phyloP scores from a whole-genome alignment of 2,329 filamentous ascomycete genomes.

The Neofusicoccum kwambonambiense region DNA sequence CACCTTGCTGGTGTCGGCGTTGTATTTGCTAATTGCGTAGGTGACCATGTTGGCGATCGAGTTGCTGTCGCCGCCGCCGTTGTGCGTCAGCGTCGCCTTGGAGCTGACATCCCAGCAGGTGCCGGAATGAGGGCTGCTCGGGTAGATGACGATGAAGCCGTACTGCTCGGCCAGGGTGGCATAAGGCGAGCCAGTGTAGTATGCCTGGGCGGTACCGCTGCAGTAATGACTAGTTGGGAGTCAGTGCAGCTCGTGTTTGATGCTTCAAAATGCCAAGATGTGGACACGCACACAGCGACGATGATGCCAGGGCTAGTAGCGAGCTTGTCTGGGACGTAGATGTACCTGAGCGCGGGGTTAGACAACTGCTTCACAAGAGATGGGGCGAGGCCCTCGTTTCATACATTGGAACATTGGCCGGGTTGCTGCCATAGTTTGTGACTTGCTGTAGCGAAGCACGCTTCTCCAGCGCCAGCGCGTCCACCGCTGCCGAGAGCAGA shows the following conservation, averaged over 20 bases:
- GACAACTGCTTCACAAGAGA: background rate
- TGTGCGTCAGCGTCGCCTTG: conserved; percentile 52
- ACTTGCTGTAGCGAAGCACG: conserved; percentile 36
- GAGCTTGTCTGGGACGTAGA: conserved; percentile 49
- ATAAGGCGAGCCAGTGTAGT: conserved; percentile 53
- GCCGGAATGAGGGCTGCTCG: conserved; percentile 51
- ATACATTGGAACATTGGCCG: conserved; percentile 53
- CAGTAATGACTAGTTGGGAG: conserved; percentile 52
- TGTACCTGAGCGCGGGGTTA: conserved; percentile 22
- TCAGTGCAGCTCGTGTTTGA: too few relatives aligned
- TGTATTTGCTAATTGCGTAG: conserved; percentile 54
- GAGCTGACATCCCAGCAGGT: conserved; percentile 62
- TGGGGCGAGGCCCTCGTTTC: background rate
- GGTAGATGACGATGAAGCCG: conserved; percentile 62
- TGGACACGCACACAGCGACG: conserved; percentile 42
- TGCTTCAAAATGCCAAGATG: background rate
- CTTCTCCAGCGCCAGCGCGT: background rate
- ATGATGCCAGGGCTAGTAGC: conserved; percentile 51
- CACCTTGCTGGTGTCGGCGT: conserved; percentile 51
- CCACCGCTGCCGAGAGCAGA: background rate
- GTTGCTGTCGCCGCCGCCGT: conserved; percentile 57
- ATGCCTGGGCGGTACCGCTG: conserved; percentile 52
- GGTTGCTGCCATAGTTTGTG: conserved; percentile 46
- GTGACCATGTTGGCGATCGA: conserved; percentile 60
- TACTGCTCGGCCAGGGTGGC: conserved; percentile 53